Percentiles rank a stretch among this genome's conserved stretches.
Conservation (phyloP, 2,329 filamentous ascomycete genomes). For the Exophiala oligosperma region DNA sequence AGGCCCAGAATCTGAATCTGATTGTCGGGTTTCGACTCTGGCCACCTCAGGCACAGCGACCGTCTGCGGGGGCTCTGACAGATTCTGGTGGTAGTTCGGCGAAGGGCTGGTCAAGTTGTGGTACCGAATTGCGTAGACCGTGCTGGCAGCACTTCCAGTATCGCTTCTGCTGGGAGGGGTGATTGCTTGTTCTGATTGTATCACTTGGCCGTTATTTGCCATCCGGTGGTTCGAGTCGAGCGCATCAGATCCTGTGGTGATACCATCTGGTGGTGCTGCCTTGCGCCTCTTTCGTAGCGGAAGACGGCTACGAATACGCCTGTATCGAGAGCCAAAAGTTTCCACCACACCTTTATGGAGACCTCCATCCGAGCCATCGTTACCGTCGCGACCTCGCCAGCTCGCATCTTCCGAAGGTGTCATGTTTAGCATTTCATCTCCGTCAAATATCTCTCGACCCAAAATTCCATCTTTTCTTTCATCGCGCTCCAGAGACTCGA, state of each 20-base stretch:
- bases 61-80: neutral
- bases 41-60: constrained; percentile 2
- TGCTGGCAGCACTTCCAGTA: constrained; percentile 62
- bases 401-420: constrained; percentile 59
- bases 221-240: constrained; percentile 31
- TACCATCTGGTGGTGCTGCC: constrained; percentile 18
- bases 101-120: constrained; percentile 54
- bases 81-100: constrained; percentile 29
- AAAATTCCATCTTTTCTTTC: constrained; percentile 93
- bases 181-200: constrained; percentile 35
- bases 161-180: constrained; percentile 60
- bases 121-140: constrained; percentile 64
- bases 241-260: constrained; percentile 19
- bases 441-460: constrained; percentile 87
- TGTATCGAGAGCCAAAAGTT: constrained; percentile 6
- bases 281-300: constrained; percentile 20
- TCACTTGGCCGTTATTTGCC: constrained; percentile 40
- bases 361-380: constrained; percentile 9
- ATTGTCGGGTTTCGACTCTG: constrained; percentile 9
- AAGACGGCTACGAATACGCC: constrained; percentile 15
- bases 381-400: constrained; percentile 38
- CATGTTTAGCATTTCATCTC: constrained; percentile 84
- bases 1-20: constrained; percentile 12
- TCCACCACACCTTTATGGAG: constrained; percentile 11
- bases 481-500: constrained; percentile 87